Evolutionary conservation across 2,329 filamentous ascomycete genomes (phyloP), one percentile per base, ranked within the genome.

Genomic region (Lecanicillium sp.): DNA sequence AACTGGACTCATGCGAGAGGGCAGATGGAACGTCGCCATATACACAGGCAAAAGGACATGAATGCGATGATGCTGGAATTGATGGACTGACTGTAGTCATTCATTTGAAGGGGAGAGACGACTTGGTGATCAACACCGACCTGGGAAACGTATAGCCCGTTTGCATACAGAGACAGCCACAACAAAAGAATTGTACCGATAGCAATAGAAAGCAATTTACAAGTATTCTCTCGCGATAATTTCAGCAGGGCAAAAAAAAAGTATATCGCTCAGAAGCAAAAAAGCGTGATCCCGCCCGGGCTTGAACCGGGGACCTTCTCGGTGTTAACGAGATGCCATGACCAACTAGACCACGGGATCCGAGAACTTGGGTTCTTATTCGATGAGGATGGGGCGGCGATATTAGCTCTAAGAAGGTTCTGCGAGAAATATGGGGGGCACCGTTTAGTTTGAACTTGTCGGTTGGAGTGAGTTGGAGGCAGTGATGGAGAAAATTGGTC

Each of bases 81-180:
- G 66, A 73, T 50, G 73, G 73, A 10, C 56, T 77, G 44, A 77
- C 73, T 5, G 71, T 77, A 51, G 69, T 76, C 39, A 62, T 78
- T 59, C 75, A 76, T 58, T 60, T 74, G 55, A 70, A 60, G 54
- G 67, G 68, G 37, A 72, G 67, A 58, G 72, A 76, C 40, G 74
- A 78, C 51, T 54, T 78, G 55, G 67, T 77, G 39, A 71, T 78
- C 55, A 74, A 73, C 47, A 76, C 73, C 3, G 69, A 75, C 56
- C 60, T 75, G 57, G 59, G 55, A 5, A 52, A 19, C 8, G 19
- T 24, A 50, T 29, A 21, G 51, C 11, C 42, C 50, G 23, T 51
- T 24, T 44, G 36, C 14, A 26, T n/a, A n/a, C n/a, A n/a, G n/a
- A n/a, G n/a, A n/a, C n/a, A n/a, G n/a, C n/a, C 8, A 21, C 19